Percentiles rank a stretch among this genome's conserved stretches.
Conservation (phyloP, 768 basidiomycete species). For the Pleurotus pulmonarius region DNA sequence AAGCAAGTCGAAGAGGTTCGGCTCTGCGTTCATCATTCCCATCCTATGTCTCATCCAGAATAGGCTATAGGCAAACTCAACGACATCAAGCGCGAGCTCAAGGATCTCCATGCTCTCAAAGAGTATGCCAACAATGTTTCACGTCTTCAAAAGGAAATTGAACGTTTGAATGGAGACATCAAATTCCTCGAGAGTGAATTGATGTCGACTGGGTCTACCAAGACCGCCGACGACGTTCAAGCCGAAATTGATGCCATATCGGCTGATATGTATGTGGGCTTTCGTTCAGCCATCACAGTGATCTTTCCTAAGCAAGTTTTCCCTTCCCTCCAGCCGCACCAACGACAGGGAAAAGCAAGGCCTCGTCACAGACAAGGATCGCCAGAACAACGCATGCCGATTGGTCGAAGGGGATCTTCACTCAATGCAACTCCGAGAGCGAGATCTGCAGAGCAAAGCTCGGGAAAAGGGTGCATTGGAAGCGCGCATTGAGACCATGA, state of each 20-base stretch:
- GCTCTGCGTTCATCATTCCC: conserved; percentile 3
- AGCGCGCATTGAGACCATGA: conserved; percentile 53
- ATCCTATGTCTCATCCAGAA: not conserved
- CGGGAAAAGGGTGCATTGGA: conserved; percentile 57
- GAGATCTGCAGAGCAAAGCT: conserved; percentile 51
- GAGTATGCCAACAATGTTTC: conserved; percentile 56
- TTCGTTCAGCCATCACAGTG: not conserved
- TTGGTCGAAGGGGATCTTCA: conserved; percentile 60
- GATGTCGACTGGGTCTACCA: conserved; percentile 66
- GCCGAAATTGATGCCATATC: conserved; percentile 63
- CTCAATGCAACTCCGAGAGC: conserved; percentile 57
- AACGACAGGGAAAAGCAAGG: conserved; percentile 61
- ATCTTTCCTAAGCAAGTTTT: not conserved
- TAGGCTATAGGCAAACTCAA: conserved; percentile 54
- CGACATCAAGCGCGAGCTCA: conserved; percentile 52
- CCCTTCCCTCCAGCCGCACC: conserved; percentile 41
- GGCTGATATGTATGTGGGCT: conserved; percentile 51
- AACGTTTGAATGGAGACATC: conserved; percentile 59
- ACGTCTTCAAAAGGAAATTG: conserved; percentile 56
- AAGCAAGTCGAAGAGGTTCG: conserved; percentile 61
- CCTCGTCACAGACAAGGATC: conserved; percentile 59
- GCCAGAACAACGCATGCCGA: conserved; percentile 47
- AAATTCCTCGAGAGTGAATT: conserved; percentile 65
- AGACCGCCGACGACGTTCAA: conserved; percentile 85
- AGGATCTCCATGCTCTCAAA: conserved; percentile 57